These are phyloP conservation scores for Cystobasidium slooffiae DNA, from an alignment of 1,284 basidiomycete genomes.

Conservation along the genomic window DNA sequence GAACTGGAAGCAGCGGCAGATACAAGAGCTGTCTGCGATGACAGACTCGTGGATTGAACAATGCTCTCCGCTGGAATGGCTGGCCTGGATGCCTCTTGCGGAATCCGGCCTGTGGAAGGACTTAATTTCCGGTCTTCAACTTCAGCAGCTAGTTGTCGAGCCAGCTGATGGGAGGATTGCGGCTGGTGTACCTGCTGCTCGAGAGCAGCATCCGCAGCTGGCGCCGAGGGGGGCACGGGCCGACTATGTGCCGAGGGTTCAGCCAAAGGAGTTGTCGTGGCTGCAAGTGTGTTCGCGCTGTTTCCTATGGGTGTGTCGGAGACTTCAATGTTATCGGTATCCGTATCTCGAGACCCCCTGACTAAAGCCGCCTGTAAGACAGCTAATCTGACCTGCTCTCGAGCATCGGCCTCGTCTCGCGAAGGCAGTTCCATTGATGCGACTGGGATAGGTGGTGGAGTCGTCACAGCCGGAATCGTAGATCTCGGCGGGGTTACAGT, in stretches of 20 bases:
- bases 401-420: too few species aligned
- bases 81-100: background rate
- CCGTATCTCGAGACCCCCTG: too few species aligned
- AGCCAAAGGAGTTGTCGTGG: too few species aligned
- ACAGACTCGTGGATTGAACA: background rate
- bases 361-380: too few species aligned
- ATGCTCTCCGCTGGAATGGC: background rate
- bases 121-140: background rate
- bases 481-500: background rate
- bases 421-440: background rate
- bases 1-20: background rate
- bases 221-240: too few species aligned
- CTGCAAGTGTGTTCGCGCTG: too few species aligned
- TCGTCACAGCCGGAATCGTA: background rate
- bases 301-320: too few species aligned
- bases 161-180: conserved; percentile 16
- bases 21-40: background rate
- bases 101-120: background rate
- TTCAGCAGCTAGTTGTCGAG: conserved; percentile 17
- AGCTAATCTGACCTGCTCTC: too few species aligned
- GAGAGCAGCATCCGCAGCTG: too few species aligned
- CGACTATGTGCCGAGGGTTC: too few species aligned
- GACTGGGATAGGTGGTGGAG: background rate
- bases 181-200: background rate
- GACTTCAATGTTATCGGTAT: too few species aligned